These are phyloP conservation scores for Prunus mongolica DNA, from an alignment of 306 rosid species.

Conservation along the genomic window DNA sequence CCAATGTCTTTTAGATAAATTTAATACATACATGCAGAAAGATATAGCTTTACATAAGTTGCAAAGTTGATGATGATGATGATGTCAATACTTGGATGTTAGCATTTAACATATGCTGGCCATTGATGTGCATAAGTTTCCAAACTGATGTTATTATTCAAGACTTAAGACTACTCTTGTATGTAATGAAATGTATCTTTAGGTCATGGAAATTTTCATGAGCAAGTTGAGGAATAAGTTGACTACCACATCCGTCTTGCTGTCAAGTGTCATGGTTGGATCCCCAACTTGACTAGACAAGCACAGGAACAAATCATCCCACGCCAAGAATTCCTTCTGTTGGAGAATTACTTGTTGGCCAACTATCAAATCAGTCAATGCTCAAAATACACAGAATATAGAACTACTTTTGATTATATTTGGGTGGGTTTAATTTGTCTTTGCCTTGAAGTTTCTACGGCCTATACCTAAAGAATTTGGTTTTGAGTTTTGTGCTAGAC, in stretches of 20 bases:
- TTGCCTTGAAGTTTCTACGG: not conserved
- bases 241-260: not conserved
- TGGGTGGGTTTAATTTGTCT: conserved; percentile 6
- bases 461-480: not conserved
- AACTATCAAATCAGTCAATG: conserved; percentile 4
- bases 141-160: not conserved
- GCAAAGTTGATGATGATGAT: not conserved
- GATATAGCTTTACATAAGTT: not conserved
- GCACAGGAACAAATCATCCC: not conserved
- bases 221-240: not conserved
- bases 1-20: not conserved
- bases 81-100: not conserved
- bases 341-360: not conserved
- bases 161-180: not conserved
- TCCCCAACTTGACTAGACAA: not conserved
- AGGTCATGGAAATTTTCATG: not conserved
- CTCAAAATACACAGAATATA: not conserved
- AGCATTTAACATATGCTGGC: too few species aligned
- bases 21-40: not conserved
- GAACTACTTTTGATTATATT: not conserved
- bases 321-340: not conserved
- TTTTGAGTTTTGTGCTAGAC: conserved; percentile 1
- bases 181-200: not conserved
- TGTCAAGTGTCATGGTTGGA: not conserved
- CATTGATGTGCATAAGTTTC: too few species aligned